Percentiles rank a stretch among this genome's conserved stretches.
Conservation (phyloP, 768 basidiomycete species). For the Boletus eberwhitei region DNA sequence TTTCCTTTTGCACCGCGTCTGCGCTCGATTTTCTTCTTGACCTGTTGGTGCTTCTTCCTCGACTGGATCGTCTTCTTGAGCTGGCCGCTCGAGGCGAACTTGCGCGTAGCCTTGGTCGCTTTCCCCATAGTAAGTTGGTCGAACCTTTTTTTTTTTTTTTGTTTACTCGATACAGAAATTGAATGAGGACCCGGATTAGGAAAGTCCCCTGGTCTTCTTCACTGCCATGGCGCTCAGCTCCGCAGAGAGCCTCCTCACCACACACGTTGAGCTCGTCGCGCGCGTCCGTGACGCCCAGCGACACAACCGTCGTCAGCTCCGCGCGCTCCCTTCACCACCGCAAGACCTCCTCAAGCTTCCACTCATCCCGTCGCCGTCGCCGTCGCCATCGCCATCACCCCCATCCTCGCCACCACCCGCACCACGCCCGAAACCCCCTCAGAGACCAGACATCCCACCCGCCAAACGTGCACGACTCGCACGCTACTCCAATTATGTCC, state of each 20-base stretch:
- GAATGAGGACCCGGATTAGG: constrained; percentile 12
- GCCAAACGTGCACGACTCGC: constrained; percentile 69
- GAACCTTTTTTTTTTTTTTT: not conserved
- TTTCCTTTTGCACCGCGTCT: constrained; percentile 46
- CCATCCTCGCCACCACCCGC: constrained; percentile 42
- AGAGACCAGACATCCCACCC: constrained; percentile 54
- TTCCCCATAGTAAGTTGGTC: constrained; percentile 45
- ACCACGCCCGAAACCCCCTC: constrained; percentile 33
- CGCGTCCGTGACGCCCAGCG: constrained; percentile 57
- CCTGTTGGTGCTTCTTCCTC: constrained; percentile 76
- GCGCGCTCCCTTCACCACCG: constrained; percentile 52
- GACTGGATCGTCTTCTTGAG: constrained; percentile 84
- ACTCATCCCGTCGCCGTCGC: constrained; percentile 53
- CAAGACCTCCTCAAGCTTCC: constrained; percentile 54
- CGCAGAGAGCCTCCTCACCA: constrained; percentile 62
- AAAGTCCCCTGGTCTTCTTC: constrained; percentile 5
- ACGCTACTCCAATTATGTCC: constrained; percentile 78
- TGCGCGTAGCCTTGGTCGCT: constrained; percentile 65
- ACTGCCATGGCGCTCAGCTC: constrained; percentile 34
- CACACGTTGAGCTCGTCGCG: constrained; percentile 56
- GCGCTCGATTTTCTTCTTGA: constrained; percentile 65
- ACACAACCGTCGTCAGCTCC: constrained; percentile 53
- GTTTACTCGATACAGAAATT: not conserved
- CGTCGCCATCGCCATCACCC: constrained; percentile 48
- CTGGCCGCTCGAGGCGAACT: constrained; percentile 85